Evolutionary conservation across 208 protist species (phyloP).

Genomic region (Kentomonas sorsogonicus): DNA sequence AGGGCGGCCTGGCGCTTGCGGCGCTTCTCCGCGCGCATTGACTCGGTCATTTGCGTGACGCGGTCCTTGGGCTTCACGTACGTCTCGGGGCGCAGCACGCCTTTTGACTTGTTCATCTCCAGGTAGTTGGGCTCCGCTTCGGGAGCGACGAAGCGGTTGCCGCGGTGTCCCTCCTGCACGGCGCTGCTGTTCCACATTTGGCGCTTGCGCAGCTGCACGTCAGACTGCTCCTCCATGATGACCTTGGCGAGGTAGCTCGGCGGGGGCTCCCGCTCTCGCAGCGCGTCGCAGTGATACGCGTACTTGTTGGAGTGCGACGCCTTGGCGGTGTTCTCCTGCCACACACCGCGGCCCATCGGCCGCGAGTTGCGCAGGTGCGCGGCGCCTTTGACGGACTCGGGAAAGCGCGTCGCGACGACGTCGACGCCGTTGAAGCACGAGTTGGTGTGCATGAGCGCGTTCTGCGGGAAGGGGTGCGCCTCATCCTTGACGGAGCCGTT

Average conservation of each 20-base stretch:
- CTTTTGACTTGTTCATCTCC: slow-evolving; percentile 23
- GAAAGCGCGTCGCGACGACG: slow-evolving; percentile 47
- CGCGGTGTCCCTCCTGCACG: slow-evolving; percentile 13
- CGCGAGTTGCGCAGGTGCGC: slow-evolving; percentile 14
- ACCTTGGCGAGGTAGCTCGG: slow-evolving; percentile 42
- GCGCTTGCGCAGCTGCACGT: slow-evolving; percentile 24
- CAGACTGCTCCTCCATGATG: slow-evolving; percentile 33
- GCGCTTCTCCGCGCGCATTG: slow-evolving; percentile 14
- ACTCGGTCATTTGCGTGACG: slow-evolving; percentile 27
- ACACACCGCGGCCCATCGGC: too few species aligned
- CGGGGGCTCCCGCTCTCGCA: slow-evolving; percentile 19
- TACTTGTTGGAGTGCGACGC: slow-evolving; percentile 18
- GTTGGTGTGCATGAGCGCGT: slow-evolving; percentile 41
- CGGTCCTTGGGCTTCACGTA: slow-evolving; percentile 41
- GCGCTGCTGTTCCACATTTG: slow-evolving; percentile 45
- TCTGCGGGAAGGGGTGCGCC: slow-evolving; percentile 72
- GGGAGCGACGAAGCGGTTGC: slow-evolving; percentile 17
- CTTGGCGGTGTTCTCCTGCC: slow-evolving; percentile 22
- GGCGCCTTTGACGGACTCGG: slow-evolving; percentile 38
- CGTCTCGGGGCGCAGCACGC: slow-evolving; percentile 18
- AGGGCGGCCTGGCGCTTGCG: slow-evolving; percentile 17
- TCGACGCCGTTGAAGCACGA: slow-evolving; percentile 57
- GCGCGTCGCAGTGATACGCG: slow-evolving; percentile 27
- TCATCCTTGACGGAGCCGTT: slow-evolving; percentile 61
- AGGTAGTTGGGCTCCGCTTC: slow-evolving; percentile 22